Base-by-base conservation (phyloP, 2,329 filamentous ascomycete genomes). In the Colletotrichum eremochloae region DNA sequence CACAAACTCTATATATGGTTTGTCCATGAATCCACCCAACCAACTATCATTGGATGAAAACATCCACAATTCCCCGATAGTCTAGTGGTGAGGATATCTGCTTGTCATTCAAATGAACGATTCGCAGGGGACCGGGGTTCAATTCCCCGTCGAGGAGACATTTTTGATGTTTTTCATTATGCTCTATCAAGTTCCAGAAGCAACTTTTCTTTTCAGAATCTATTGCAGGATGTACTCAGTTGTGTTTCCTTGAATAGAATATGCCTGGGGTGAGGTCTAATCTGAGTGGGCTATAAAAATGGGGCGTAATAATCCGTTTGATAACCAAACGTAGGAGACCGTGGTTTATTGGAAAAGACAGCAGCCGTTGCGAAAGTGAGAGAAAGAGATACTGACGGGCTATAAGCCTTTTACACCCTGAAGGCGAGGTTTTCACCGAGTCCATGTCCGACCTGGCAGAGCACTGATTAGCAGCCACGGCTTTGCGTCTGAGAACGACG, bases 401-500 rank as follows among this genome's bases (percentile, higher is more conserved):
- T 2, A 9, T 1, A 9, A n/a, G 2, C 7, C 3, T 46, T 11
- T n/a, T n/a, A 20, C 3, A 20, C 1, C 8, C 44, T n/a, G 44
- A 20, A n/a, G 20, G 4, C 5, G 44, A 48, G 14, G 20, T 5
- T 12, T 3, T 3, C n/a, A 20, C 3, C 9, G 9, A 48, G 46
- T 12, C 8, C 9, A 24, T 48, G 3, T n/a, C 24, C 20, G 5
- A 11, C 9, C 5, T n/a, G 9, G 5, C 44, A n/a, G 44, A n/a
- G 44, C 9, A 48, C 5, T 4, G 1, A n/a, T 48, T 8, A 75
- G 78, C 80, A 74, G 74, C 79, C 62, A 85, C 80, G 71, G 79
- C 79, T 74, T 80, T 71, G 62, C 82, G 81, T 71, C 78, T 76
- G 52, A 74, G 42, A 68, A 85, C 75, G 36, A 83, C 12, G 64